phyloP scores from a whole-genome alignment of 2,329 filamentous ascomycete genomes.

The Neonectria hederae region DNA sequence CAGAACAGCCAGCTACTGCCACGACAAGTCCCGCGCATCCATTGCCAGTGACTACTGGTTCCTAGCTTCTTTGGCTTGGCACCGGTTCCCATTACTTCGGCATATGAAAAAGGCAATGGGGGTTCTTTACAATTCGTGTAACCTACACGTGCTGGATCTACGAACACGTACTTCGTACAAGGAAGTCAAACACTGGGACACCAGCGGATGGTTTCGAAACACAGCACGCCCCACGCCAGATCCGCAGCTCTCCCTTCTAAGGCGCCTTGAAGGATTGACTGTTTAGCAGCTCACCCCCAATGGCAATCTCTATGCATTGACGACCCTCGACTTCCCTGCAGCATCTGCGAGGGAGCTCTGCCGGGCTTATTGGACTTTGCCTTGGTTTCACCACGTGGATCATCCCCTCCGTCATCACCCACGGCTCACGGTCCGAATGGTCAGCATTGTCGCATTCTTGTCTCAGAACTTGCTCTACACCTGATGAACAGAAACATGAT shows the following conservation, averaged over 20 bases:
- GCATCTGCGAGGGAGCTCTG: constrained; percentile 18
- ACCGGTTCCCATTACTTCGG: constrained; percentile 14
- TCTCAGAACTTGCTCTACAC: constrained; percentile 16
- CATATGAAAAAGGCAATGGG: constrained; percentile 20
- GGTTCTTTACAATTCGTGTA: constrained; percentile 19
- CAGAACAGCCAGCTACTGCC: constrained; percentile 25
- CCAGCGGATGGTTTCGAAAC: constrained; percentile 23
- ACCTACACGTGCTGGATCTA: constrained; percentile 26
- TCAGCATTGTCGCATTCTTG: constrained; percentile 25
- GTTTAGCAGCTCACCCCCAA: not conserved
- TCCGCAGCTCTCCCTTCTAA: constrained; percentile 5
- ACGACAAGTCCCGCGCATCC: constrained; percentile 26
- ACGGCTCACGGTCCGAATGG: constrained; percentile 37
- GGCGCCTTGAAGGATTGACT: constrained; percentile 5
- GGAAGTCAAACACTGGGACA: constrained; percentile 27
- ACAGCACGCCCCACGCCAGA: constrained; percentile 15
- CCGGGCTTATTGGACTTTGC: constrained; percentile 18
- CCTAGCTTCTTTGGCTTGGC: not conserved
- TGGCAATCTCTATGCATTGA: constrained; percentile 19
- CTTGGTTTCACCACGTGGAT: constrained; percentile 42
- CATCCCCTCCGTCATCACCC: constrained; percentile 25
- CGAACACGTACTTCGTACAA: constrained; percentile 11
- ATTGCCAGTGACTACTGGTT: constrained; percentile 7
- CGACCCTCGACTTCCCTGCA: constrained; percentile 19
- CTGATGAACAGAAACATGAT: constrained; percentile 24